These are phyloP conservation scores for Trichomonas gallinae DNA, from an alignment of 208 protist genomes.

Conservation along the genomic window DNA sequence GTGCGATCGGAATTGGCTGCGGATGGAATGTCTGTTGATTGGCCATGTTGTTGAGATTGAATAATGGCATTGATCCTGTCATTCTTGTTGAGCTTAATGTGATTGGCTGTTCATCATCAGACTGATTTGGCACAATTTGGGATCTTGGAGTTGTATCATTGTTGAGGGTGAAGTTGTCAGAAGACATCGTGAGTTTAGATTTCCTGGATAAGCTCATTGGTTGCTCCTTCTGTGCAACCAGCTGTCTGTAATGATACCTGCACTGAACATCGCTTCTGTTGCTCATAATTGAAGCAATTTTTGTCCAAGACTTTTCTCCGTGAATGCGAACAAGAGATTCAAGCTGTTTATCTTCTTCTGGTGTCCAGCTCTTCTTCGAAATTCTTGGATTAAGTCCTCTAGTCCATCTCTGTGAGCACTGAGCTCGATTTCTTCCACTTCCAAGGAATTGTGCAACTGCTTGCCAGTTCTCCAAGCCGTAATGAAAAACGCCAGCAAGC, in stretches of 20 bases:
- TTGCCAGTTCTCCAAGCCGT: not conserved
- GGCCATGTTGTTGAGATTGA: not conserved
- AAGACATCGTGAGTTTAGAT: not conserved
- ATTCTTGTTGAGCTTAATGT: not conserved
- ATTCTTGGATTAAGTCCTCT: not conserved
- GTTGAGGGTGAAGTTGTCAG: not conserved
- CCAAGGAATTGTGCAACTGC: not conserved
- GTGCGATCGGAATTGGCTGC: not conserved
- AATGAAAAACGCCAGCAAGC: not conserved
- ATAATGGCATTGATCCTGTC: not conserved
- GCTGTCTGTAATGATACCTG: not conserved
- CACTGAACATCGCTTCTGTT: not conserved
- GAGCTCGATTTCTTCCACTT: not conserved
- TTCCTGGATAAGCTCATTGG: not conserved
- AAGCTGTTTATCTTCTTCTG: not conserved
- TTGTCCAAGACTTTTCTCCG: not conserved
- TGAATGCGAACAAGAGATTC: not conserved
- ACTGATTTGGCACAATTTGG: not conserved
- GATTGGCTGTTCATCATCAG: not conserved
- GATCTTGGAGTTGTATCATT: not conserved
- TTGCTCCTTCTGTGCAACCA: not conserved
- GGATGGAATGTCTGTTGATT: not conserved
- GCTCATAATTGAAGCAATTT: not conserved
- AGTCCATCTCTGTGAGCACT: not conserved
- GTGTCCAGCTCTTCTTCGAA: not conserved